Base-by-base conservation (phyloP, 164 flowering plant genomes). In the Liquidambar formosana region DNA sequence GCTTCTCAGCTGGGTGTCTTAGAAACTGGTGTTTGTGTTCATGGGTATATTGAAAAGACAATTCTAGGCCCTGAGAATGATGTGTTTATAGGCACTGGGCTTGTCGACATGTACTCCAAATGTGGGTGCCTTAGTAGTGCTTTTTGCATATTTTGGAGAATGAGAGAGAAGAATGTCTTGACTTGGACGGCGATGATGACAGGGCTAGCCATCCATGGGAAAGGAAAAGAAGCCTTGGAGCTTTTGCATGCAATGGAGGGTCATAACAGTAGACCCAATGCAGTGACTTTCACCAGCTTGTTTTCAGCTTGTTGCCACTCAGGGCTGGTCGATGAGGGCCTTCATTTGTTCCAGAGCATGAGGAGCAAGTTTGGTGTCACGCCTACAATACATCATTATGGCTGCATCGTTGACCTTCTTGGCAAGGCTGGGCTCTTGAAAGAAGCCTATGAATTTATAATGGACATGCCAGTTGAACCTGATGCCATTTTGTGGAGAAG, bases 371-470 rank as follows among this genome's bases (percentile, higher is more conserved):
- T 79, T 49, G 71, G 76, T 19, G 53, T 85, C 22, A 57, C 15
- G 23, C 89, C 92, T 28, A 53, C 22, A 12, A 74, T 83, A 13
- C 81, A 81, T 57, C 90, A 91, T 51, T 91, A 83, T 62, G 88
- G 93, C 14, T 87, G 90, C 74, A 73, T 91, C 16, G 88, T 87
- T 14, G 87, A 89, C 47, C 87, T 90, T 27, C 87, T 89, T 25
- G 91, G 93, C 14, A 79, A 84, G 22, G 86, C 80, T 0, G 92
- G 89, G 22, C 77, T 47, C 5, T 49, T 89, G 61, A 58, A 81
- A 49, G 87, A 83, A 72, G 86, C 89, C 5, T 76, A 81, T 59
- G 72, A 79, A 27, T 82, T 84, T 33, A 75, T 88, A 62, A 43
- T 47, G 53, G 54, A 57, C 16, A 82, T 83, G 83, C 78, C 82